Base-by-base conservation (phyloP, 441 rosid genomes). In the Adansonia gregorii region DNA sequence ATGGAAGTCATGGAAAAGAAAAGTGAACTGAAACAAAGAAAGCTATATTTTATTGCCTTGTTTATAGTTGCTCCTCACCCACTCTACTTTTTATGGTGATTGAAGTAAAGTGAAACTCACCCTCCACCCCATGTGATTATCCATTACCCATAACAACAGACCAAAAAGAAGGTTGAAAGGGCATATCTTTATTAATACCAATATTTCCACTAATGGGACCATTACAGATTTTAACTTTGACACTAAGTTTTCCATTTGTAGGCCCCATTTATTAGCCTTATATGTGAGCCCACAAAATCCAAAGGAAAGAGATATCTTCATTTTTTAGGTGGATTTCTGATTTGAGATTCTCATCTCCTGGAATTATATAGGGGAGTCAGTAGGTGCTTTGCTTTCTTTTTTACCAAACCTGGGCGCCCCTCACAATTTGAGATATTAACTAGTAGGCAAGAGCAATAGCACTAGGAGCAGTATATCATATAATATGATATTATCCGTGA, bases 261-360 rank as follows among this genome's bases (percentile, higher is more conserved):
- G 91, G 86, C 10, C 88, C 84, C 86, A 79, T 76, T 75, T 59
- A 64, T 63, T 66, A 45, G 48, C 76, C 51, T 58, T 73, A 73
- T 19, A 76, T 75, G 17, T 69, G 88, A 85, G 86, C 90, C 92
- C 92, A 88, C 93, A 84, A 88, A 86, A 91, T 89, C 93, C 88
- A 77, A 80, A 76, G 81, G 92, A 91, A 85, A 85, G 87, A 89
- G 86, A 87, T 76, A 84, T 87, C 86, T 86, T 81, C 82, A 65
- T 76, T 82, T 82, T 72, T 35, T 35, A 35, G 41, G 41, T 35
- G 41, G 41, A 35, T 35, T 35, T 35, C 41, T 35, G 41, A 35
- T 35, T 35, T 35, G 41, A 35, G 41, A 35, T 35, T 35, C 41
- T 35, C 41, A 35, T 35, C 41, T 35, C 41, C 4, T 35, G 41